phyloP scores from a whole-genome alignment of 495 filamentous ascomycete species.

The Hypoxylon intermedium region DNA sequence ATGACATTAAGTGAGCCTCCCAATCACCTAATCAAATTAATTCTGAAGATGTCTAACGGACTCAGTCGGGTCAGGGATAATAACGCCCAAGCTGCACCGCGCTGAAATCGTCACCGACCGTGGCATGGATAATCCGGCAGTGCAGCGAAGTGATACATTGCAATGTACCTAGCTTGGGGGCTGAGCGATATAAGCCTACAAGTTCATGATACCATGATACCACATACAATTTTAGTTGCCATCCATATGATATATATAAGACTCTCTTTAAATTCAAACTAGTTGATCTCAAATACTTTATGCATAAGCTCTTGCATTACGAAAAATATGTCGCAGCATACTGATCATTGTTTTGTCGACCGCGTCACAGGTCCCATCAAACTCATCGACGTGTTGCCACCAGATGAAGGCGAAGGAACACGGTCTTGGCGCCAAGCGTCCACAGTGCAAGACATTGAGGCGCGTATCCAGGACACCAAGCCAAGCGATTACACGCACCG shows the following conservation, averaged over 20 bases:
- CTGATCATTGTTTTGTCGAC: slow-evolving; percentile 37
- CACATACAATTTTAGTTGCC: too few species aligned
- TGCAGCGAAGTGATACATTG: neutral
- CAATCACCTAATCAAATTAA: neutral
- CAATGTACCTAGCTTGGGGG: too few species aligned
- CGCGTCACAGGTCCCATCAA: slow-evolving; percentile 33
- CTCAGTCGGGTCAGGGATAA: slow-evolving; percentile 28
- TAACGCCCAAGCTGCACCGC: slow-evolving; percentile 1
- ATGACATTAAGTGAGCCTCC: slow-evolving; percentile 41
- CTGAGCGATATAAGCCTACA: too few species aligned
- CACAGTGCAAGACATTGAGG: slow-evolving; percentile 26
- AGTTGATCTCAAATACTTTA: too few species aligned
- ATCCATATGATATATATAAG: too few species aligned
- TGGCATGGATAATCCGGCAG: neutral
- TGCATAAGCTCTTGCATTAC: neutral
- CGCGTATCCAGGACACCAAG: slow-evolving; percentile 1
- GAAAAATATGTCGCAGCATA: slow-evolving; percentile 25
- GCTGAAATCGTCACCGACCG: neutral
- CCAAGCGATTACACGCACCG: slow-evolving; percentile 33
- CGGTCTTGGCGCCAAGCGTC: slow-evolving; percentile 8
- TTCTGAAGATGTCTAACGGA: slow-evolving; percentile 1
- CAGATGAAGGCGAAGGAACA: slow-evolving; percentile 1
- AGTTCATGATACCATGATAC: too few species aligned
- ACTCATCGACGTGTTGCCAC: slow-evolving; percentile 35
- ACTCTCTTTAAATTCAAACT: neutral